Conservation (phyloP, 2,329 filamentous ascomycete genomes). For the Aureobasidium namibiae region DNA sequence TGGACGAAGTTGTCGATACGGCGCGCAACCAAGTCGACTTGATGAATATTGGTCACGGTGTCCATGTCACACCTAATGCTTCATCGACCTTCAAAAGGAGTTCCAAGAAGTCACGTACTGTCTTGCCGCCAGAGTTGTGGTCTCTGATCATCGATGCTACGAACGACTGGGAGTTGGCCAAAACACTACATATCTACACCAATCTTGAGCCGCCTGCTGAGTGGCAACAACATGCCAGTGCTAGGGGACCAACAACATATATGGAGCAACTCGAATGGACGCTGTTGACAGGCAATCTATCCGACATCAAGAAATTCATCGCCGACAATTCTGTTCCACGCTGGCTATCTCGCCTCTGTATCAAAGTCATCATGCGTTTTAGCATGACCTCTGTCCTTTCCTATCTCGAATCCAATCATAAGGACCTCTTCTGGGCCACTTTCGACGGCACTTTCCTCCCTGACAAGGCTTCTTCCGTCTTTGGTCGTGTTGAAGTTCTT, state of each 20-base stretch:
- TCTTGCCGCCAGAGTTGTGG: conserved; percentile 80
- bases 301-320: conserved; percentile 66
- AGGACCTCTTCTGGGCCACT: conserved; percentile 76
- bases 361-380: conserved; percentile 88
- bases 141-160: conserved; percentile 76
- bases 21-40: conserved; percentile 72
- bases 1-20: conserved; percentile 64
- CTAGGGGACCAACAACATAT: conserved; percentile 60
- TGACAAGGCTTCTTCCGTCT: conserved; percentile 80
- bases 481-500: conserved; percentile 73
- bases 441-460: conserved; percentile 75
- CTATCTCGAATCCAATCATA: conserved; percentile 58
- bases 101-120: conserved; percentile 22
- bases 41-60: conserved; percentile 63
- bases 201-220: conserved; percentile 63
- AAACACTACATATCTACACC: conserved; percentile 71
- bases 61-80: conserved; percentile 41
- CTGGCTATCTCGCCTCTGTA: conserved; percentile 70
- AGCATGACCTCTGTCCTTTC: conserved; percentile 70
- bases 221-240: conserved; percentile 58
- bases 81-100: conserved; percentile 19
- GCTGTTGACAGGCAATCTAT: conserved; percentile 63
- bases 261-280: conserved; percentile 78
- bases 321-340: conserved; percentile 59
- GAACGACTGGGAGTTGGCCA: conserved; percentile 84